These are phyloP conservation scores for Pseudocercospora vitis DNA, from an alignment of 2,329 filamentous ascomycete genomes.

Conservation along the genomic window DNA sequence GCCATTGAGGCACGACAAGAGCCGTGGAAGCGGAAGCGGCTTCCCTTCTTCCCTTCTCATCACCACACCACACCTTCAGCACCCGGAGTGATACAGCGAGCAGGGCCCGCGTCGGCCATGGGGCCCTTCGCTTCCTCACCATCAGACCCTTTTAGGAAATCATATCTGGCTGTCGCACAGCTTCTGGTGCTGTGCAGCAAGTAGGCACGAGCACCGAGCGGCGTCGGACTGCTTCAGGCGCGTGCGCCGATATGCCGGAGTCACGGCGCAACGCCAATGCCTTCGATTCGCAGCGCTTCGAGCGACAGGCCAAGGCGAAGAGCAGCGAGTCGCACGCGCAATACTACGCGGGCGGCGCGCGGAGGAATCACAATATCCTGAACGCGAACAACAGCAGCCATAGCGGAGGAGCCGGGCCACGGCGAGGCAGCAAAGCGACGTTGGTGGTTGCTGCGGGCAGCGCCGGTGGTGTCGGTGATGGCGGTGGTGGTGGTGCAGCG, in stretches of 20 bases:
- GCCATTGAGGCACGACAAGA: constrained; percentile 1
- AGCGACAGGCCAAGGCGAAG: constrained; percentile 31
- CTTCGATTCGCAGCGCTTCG: constrained; percentile 18
- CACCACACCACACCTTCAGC: background rate
- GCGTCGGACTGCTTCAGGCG: background rate
- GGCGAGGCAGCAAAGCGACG: constrained; percentile 7
- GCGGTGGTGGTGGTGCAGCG: too few relatives aligned
- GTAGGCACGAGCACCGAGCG: constrained; percentile 4
- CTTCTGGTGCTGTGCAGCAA: background rate
- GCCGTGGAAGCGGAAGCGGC: background rate
- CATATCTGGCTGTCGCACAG: background rate
- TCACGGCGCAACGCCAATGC: constrained; percentile 4
- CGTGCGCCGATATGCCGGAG: constrained; percentile 7
- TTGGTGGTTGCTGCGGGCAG: background rate
- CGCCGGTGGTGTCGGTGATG: background rate
- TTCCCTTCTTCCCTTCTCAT: background rate
- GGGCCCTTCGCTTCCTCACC: background rate
- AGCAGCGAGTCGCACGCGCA: constrained; percentile 28
- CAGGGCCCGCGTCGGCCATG: constrained; percentile 1
- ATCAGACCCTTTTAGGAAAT: constrained; percentile 3
- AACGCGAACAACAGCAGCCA: constrained; percentile 13
- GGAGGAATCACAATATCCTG: constrained; percentile 19
- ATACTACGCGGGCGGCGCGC: constrained; percentile 16
- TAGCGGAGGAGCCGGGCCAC: constrained; percentile 13
- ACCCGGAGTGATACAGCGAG: background rate